These are phyloP conservation scores for Trichophyton equinum DNA, from an alignment of 2,329 filamentous ascomycete species.

Conservation along the genomic window DNA sequence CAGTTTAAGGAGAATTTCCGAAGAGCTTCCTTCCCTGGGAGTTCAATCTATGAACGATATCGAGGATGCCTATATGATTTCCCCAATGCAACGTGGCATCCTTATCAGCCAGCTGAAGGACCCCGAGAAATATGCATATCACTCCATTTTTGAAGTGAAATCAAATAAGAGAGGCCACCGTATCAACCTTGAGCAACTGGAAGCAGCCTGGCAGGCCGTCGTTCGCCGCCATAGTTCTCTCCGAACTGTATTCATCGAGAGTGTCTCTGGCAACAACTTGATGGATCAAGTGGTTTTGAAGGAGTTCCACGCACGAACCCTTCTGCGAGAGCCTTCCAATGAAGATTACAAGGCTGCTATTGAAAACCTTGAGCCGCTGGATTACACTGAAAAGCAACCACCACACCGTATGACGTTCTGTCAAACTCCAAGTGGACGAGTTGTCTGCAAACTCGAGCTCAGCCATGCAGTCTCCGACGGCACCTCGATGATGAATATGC, in stretches of 20 bases:
- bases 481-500: conserved; percentile 23
- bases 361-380: conserved; percentile 19
- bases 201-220: conserved; percentile 24
- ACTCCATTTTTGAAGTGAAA: conserved; percentile 25
- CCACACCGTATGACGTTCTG: conserved; percentile 27
- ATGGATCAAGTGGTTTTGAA: conserved; percentile 30
- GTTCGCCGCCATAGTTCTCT: conserved; percentile 24
- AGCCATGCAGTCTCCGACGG: conserved; percentile 30
- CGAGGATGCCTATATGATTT: conserved; percentile 27
- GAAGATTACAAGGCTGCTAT: conserved; percentile 17
- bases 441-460: conserved; percentile 27
- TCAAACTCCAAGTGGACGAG: conserved; percentile 19
- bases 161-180: conserved; percentile 11
- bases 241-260: conserved; percentile 26
- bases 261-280: conserved; percentile 22
- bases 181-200: conserved; percentile 20
- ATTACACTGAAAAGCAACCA: conserved; percentile 20
- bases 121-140: conserved; percentile 25
- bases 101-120: conserved; percentile 28
- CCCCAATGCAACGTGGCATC: conserved; percentile 28
- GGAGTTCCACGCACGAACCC: conserved; percentile 16
- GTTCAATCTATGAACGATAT: conserved; percentile 14
- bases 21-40: conserved; percentile 6
- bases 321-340: conserved; percentile 22
- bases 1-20: conserved; percentile 6